Evolutionary conservation across 208 protist genomes (phyloP).

Genomic region (Wallacemonas rigidus): DNA sequence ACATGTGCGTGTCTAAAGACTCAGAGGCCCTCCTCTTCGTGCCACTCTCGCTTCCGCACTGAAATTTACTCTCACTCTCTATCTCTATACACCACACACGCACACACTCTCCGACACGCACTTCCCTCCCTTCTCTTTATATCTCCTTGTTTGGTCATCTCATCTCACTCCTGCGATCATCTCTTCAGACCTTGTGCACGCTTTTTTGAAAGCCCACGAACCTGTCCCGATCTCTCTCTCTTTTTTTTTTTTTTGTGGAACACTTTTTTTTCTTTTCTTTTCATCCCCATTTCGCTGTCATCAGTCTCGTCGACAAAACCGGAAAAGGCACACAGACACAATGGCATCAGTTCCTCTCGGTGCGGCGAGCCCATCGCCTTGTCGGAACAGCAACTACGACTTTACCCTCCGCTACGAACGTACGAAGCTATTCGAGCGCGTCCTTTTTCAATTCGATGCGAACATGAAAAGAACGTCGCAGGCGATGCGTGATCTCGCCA

Average conservation of each 20-base stretch:
- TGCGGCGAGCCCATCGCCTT: conserved; percentile 35
- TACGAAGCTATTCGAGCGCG: conserved; percentile 35
- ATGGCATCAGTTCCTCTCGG: not conserved
- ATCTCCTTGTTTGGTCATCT: not conserved
- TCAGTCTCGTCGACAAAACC: not conserved
- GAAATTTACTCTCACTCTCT: too few relatives aligned
- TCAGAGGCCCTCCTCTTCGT: too few relatives aligned
- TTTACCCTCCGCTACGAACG: conserved; percentile 52
- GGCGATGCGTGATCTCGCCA: conserved; percentile 38
- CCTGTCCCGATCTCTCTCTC: not conserved
- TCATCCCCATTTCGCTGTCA: not conserved
- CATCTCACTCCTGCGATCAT: not conserved
- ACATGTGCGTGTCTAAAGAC: too few relatives aligned
- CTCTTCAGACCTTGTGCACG: not conserved
- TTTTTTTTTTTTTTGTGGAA: not conserved
- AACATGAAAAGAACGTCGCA: conserved; percentile 30
- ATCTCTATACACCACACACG: not conserved
- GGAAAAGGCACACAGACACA: not conserved
- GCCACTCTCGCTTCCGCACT: too few relatives aligned
- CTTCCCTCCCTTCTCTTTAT: not conserved
- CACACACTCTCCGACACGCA: conserved; percentile 1
- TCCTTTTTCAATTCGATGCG: conserved; percentile 39
- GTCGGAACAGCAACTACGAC: conserved; percentile 40
- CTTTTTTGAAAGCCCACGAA: conserved; percentile 7
- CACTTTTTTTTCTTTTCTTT: conserved; percentile 17